These are phyloP conservation scores for Elaeis guineensis DNA, from an alignment of 176 grass and related monocot species.

Conservation along the genomic window DNA sequence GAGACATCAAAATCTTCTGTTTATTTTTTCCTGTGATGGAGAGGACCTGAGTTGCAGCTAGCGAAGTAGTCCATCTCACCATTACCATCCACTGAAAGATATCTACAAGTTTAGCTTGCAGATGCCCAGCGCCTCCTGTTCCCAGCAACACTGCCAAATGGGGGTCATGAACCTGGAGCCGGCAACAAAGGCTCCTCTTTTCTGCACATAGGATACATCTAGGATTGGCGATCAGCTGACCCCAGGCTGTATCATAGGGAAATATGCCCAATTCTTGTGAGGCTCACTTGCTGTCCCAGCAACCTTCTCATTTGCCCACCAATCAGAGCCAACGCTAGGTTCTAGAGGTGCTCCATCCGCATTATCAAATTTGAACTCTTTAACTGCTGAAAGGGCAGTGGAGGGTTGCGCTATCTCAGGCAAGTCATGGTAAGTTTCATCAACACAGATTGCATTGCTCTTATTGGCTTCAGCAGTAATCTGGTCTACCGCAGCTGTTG, in stretches of 20 bases:
- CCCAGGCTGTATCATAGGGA: conserved; percentile 56
- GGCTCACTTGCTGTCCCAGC: conserved; percentile 35
- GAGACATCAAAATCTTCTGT: too few relatives aligned
- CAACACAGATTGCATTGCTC: conserved; percentile 30
- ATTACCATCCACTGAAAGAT: too few relatives aligned
- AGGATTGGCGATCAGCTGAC: conserved; percentile 32
- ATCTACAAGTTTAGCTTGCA: too few relatives aligned
- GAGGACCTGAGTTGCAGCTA: too few relatives aligned
- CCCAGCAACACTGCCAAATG: too few relatives aligned
- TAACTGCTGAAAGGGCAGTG: conserved; percentile 43
- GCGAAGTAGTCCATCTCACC: too few relatives aligned
- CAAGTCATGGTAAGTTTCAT: conserved; percentile 65
- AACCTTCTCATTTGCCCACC: conserved; percentile 75
- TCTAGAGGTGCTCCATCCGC: conserved; percentile 28
- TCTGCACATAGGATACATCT: too few relatives aligned
- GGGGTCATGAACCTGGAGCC: too few relatives aligned
- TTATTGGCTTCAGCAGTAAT: conserved; percentile 29
- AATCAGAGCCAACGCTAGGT: conserved; percentile 42
- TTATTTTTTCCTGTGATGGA: too few relatives aligned
- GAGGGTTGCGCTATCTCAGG: conserved; percentile 66
- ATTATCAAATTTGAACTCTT: conserved; percentile 91
- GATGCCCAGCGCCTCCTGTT: too few relatives aligned
- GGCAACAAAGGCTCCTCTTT: too few relatives aligned
- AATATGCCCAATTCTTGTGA: conserved; percentile 65
- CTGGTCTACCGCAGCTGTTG: not conserved